Percentiles rank a stretch among this genome's conserved stretches.
Conservation (phyloP, 2,329 filamentous ascomycete genomes). For the Cladosporium sp. region DNA sequence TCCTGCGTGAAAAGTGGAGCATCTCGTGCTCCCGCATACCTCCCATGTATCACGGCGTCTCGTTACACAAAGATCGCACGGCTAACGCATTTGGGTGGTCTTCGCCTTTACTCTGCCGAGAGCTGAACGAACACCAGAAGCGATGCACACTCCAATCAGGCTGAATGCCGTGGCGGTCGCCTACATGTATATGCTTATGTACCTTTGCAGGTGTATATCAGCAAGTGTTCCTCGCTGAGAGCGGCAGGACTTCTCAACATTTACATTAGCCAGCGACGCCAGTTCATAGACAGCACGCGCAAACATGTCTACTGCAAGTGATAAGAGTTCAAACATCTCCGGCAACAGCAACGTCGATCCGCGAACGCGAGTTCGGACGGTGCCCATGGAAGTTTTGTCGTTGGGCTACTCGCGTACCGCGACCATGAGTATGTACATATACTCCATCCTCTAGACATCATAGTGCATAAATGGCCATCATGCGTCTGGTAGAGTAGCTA, state of each 20-base stretch:
- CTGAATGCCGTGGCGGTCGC: too few species aligned
- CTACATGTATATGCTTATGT: not conserved
- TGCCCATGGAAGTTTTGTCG: slow-evolving; percentile 28
- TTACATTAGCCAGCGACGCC: not conserved
- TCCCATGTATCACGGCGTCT: too few species aligned
- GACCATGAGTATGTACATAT: slow-evolving; percentile 23
- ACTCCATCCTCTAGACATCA: not conserved
- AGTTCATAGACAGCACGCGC: not conserved
- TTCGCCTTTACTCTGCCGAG: not conserved
- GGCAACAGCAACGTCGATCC: not conserved
- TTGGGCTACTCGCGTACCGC: slow-evolving; percentile 30
- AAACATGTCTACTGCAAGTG: not conserved
- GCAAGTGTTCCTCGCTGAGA: not conserved
- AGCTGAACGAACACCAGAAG: not conserved
- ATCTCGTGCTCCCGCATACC: too few species aligned
- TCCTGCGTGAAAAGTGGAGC: not conserved
- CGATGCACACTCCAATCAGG: not conserved
- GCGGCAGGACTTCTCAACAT: not conserved
- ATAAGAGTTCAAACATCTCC: not conserved
- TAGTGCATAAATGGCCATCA: accelerated
- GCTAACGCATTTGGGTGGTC: too few species aligned
- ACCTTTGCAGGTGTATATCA: not conserved
- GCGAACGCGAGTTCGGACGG: slow-evolving; percentile 13
- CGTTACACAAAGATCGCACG: too few species aligned
- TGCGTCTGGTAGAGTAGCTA: not conserved